A percentile compares a stretch with the other conserved stretches of the same genome.
These are phyloP conservation scores for Saccharomyces hybrid DNA, from an alignment of 1,139 yeast species.

Conservation along the genomic window DNA sequence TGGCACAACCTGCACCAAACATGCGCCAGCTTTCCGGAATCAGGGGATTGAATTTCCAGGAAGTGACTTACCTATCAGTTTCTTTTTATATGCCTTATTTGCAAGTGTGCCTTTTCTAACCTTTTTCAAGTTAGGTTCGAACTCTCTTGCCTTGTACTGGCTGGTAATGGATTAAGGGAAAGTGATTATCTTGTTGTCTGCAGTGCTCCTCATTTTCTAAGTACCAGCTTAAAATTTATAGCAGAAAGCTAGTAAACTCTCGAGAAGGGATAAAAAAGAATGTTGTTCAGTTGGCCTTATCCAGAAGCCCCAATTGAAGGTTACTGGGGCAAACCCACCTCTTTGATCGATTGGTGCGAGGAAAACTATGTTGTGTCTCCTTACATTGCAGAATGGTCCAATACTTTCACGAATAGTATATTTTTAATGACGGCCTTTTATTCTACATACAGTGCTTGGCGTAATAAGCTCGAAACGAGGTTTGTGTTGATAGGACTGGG, in stretches of 20 bases:
- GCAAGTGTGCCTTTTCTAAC: not conserved
- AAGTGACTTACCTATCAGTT: not conserved
- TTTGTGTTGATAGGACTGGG: slow-evolving; percentile 69
- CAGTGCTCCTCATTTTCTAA: not conserved
- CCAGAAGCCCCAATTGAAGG: slow-evolving; percentile 32
- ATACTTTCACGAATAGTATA: slow-evolving; percentile 67
- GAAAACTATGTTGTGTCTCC: slow-evolving; percentile 84
- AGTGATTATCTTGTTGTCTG: not conserved
- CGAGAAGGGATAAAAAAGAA: slow-evolving; percentile 6
- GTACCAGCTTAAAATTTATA: not conserved
- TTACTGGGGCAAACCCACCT: slow-evolving; percentile 34
- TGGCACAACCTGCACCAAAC: not conserved
- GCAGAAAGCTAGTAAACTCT: not conserved
- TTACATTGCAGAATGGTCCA: slow-evolving; percentile 81
- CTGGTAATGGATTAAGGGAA: not conserved
- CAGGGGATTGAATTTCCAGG: not conserved
- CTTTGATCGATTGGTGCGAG: slow-evolving; percentile 96
- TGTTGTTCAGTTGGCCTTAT: slow-evolving; percentile 26
- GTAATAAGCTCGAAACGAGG: slow-evolving; percentile 57
- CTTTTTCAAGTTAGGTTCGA: not conserved
- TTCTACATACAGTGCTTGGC: slow-evolving; percentile 54
- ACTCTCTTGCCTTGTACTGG: not conserved
- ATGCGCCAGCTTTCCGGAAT: not conserved
- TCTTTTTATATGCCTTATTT: not conserved
- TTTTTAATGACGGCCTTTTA: slow-evolving; percentile 59